Evolutionary conservation across 257 asterid species (phyloP), one percentile per base, ranked within the genome.

Genomic region (Rauvolfia tetraphylla): DNA sequence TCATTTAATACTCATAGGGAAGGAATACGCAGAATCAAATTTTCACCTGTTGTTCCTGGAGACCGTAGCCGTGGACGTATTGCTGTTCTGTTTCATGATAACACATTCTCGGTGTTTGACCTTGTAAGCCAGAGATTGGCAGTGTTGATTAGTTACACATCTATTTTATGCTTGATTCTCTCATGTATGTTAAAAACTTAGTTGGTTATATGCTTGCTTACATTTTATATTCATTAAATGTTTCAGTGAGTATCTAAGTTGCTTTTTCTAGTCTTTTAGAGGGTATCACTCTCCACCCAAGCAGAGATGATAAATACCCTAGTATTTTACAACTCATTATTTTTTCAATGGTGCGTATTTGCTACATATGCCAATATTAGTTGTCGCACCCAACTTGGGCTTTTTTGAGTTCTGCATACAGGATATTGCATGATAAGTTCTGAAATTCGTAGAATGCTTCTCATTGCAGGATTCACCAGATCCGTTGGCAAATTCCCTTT

Each of bases 21-120:
- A 70, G 99, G 99, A 77, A 89, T 95, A 72, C 86, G 96, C 78
- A 91, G 99, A 88, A 89, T 95, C 81, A 95, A 95, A 86, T 95
- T 95, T 86, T 90, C 99, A 79, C 99, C 99, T 69, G 98, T 95
- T 79, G 97, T 93, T 78, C 92, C 90, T 67, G 99, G 99, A 87
- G 99, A 95, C 76, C 89, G 85, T 72, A 93, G 98, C 86, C 94
- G 97, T 82, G 99, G 99, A 74, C 96, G 99, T 68, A 83, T 95
- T 79, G 99, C 99, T 78, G 88, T 90, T 76, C 78, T 95, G 72
- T 95, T 95, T 84, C 83, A 90, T 78, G 98, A 95, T 84, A 93
- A 93, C 92, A 95, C 99, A 33, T 93, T 88, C 78, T 89, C 97
- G 70, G 94, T 95, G 66, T 93, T 90, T 84, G 99, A 95, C 87